Evolutionary conservation across 2,329 filamentous ascomycete species (phyloP), one percentile per base, ranked within the genome.

Genomic region (Clonostachys byssicola): DNA sequence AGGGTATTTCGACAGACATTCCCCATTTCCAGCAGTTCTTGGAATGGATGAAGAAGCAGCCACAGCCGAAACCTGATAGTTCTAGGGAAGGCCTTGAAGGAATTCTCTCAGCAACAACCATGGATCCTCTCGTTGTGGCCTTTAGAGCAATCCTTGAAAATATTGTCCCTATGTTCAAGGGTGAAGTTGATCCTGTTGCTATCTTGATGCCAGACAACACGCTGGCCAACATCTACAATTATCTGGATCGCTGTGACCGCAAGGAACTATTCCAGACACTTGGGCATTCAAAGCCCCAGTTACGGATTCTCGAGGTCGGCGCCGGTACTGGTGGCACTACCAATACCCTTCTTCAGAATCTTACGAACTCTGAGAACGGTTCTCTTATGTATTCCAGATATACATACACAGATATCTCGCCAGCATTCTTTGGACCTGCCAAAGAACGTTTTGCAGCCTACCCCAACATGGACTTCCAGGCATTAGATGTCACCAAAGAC

Each of bases 401-500:
- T 46, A 60, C 54, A 3, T 64, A 55, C 41, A 67, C 64, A 1
- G 62, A 65, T 36, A 52, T 65, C 43, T 59, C 57, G 1, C 43
- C 58, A 0, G 56, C 58, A 5, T 63, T 64, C 49, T 55, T 66
- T 16, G 35, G 42, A 3, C 43, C 49, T 1, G 63, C 60, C 4
- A 57, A 59, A 49, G 58, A 66, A 12, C 54, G 59, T 0, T 61
- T 63, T 40, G 47, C 51, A 4, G 42, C 46, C 2, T 42, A 43
- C 5, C 20, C 47, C 5, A 50, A 47, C 36, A 35, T 58, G 45
- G 34, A 36, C 13, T 62, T 51, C 52, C 55, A 52, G 44, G 54
- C 43, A 3, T 53, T 60, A 12, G 54, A 65, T 40, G 50, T 62
- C 12, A 56, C 54, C 16, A 54, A 58, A 7, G 52, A 59, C 20